phyloP scores from a whole-genome alignment of 306 rosid species.

The Cucurbita pepo region DNA sequence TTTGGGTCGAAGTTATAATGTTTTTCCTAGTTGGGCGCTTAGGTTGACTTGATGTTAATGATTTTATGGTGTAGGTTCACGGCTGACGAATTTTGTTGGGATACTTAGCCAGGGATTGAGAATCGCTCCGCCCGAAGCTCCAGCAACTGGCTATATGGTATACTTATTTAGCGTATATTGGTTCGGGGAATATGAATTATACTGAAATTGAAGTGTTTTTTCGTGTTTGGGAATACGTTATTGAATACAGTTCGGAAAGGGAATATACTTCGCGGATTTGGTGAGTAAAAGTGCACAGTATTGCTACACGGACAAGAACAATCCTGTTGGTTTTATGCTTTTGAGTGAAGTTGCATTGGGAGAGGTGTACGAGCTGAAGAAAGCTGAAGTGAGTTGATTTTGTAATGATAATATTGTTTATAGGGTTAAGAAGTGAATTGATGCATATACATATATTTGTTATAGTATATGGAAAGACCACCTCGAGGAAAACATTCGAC shows the following conservation, averaged over 20 bases:
- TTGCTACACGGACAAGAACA: conserved; percentile 87
- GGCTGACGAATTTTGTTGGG: conserved; percentile 87
- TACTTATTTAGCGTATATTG: not conserved
- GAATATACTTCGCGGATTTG: conserved; percentile 83
- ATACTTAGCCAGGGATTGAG: conserved; percentile 93
- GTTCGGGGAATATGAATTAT: not conserved
- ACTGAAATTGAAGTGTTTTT: not conserved
- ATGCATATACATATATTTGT: not conserved
- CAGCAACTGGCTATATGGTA: conserved; percentile 97
- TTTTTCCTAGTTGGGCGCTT: not conserved
- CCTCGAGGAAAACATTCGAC: conserved; percentile 90
- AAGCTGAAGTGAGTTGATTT: conserved; percentile 47
- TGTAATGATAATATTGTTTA: not conserved
- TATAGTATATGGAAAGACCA: conserved; percentile 77
- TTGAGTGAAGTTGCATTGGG: conserved; percentile 93
- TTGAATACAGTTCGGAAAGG: conserved; percentile 73
- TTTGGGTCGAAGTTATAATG: not conserved
- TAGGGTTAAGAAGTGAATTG: not conserved
- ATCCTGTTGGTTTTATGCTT: conserved; percentile 77
- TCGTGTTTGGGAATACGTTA: no score
- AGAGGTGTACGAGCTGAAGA: conserved; percentile 65
- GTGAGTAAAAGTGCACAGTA: conserved; percentile 98
- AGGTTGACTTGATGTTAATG: not conserved
- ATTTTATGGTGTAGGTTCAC: conserved; percentile 43
- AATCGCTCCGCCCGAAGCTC: conserved; percentile 99